phyloP scores from a whole-genome alignment of 225 moss, liverwort and hornwort species.

The Physcomitrium patens region DNA sequence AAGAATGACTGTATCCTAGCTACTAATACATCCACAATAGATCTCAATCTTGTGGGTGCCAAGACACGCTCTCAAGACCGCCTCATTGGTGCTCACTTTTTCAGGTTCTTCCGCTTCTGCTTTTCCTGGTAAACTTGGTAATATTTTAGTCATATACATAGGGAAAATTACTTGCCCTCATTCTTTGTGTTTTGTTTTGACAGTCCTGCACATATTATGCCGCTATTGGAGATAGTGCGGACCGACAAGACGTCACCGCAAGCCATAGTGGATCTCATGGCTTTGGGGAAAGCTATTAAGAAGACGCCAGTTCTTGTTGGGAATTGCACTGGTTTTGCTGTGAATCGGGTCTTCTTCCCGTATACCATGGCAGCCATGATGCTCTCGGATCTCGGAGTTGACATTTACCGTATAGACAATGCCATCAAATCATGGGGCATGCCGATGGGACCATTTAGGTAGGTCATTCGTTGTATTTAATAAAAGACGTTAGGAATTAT shows the following conservation, averaged over 20 bases:
- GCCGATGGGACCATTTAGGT: slow-evolving; percentile 99
- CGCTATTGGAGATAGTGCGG: slow-evolving; percentile 93
- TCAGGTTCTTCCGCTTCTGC: slow-evolving; percentile 67
- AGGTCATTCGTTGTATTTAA: slow-evolving; percentile 16
- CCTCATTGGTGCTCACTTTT: slow-evolving; percentile 95
- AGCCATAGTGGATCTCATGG: slow-evolving; percentile 91
- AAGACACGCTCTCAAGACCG: slow-evolving; percentile 87
- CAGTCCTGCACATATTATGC: slow-evolving; percentile 99
- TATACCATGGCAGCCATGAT: slow-evolving; percentile 83
- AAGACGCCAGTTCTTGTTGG: slow-evolving; percentile 97
- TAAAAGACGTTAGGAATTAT: neutral
- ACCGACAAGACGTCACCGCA: slow-evolving; percentile 94
- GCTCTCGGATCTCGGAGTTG: slow-evolving; percentile 85
- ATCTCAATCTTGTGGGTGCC: slow-evolving; percentile 83
- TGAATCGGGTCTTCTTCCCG: slow-evolving; percentile 96
- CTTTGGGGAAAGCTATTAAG: slow-evolving; percentile 82
- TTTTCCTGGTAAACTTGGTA: neutral
- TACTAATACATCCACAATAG: slow-evolving; percentile 97
- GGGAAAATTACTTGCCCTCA: slow-evolving; percentile 16
- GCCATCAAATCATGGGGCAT: slow-evolving; percentile 96
- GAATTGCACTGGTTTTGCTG: slow-evolving; percentile 96
- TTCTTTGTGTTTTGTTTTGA: slow-evolving; percentile 24
- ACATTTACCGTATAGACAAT: slow-evolving; percentile 82
- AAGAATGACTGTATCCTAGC: slow-evolving; percentile 76
- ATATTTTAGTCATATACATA: slow-evolving; percentile 12